Evolutionary conservation across 768 basidiomycete species (phyloP), one percentile per base, ranked within the genome.

Genomic region (Boletus rubropictus): DNA sequence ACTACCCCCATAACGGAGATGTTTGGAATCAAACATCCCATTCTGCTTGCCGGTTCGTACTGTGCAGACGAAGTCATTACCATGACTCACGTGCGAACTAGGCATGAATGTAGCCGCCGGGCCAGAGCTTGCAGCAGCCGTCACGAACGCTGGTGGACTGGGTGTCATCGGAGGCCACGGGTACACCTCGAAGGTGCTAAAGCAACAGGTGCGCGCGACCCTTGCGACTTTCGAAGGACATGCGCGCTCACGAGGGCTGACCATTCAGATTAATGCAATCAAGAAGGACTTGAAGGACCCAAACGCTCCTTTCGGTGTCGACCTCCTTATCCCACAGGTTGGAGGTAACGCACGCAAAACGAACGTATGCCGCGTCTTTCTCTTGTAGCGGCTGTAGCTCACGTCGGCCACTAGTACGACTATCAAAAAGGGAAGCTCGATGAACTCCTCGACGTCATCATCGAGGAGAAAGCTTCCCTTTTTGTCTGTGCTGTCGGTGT

Each of bases 401-500:
- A 55, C 25, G 32, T 7, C 15, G 45, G 12, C 8, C 25, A 10
- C 5, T 51, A 89, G 88, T 81, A 79, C 48, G 89, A 95, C 64
- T 95, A 96, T 69, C 93, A 91, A 39, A 84, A 87, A 50, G 93
- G 93, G 14, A 77, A 89, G 55, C 77, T 96, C 8, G 73, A 81
- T 17, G 86, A 89, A 21, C 78, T 96, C 25, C 79, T 96, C 46
- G 79, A 91, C 53, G 86, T 95, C 28, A 93, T 97, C 62, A 90
- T 95, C 61, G 88, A 94, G 48, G 91, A 95, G 69, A 89, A 88
- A 62, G 71, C 89, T 0, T 69, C 78, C 22, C 80, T 97, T 10
- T 97, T 97, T 64, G 93, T 97, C 47, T 96, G 84, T 53, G 92
- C 91, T 25, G 78, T 93, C 36, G 91, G 91, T 54, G 81, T 95